A percentile compares a stretch with the other conserved stretches of the same genome.
These are phyloP conservation scores for Lachancea sp. DNA, from an alignment of 805 yeast species.

Conservation along the genomic window DNA sequence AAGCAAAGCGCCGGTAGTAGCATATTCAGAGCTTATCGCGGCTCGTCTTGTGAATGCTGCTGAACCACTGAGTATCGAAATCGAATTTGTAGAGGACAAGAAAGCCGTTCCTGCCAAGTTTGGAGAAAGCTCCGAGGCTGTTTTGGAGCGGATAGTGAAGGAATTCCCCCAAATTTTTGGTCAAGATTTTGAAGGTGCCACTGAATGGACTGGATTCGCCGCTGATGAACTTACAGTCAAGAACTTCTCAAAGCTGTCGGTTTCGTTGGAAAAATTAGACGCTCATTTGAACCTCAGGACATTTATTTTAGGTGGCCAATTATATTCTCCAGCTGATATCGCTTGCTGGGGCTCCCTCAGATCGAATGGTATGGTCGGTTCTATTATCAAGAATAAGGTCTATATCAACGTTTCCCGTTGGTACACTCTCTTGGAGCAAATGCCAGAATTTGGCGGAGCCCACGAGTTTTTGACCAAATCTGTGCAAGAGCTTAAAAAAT, in stretches of 20 bases:
- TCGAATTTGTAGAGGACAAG: slow-evolving; percentile 70
- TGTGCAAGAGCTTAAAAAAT: slow-evolving; percentile 65
- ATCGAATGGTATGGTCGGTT: slow-evolving; percentile 89
- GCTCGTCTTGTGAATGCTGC: slow-evolving; percentile 62
- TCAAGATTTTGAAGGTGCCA: slow-evolving; percentile 34
- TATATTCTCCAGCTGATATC: slow-evolving; percentile 70
- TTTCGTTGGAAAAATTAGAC: slow-evolving; percentile 73
- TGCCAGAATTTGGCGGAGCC: slow-evolving; percentile 60
- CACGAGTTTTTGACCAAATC: slow-evolving; percentile 63
- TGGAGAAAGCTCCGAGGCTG: slow-evolving; percentile 41
- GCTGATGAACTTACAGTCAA: slow-evolving; percentile 63
- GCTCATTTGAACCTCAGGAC: slow-evolving; percentile 80
- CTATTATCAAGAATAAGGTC: slow-evolving; percentile 77
- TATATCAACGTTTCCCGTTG: slow-evolving; percentile 88
- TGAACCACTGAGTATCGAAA: slow-evolving; percentile 45
- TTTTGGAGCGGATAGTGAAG: slow-evolving; percentile 45
- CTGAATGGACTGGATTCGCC: slow-evolving; percentile 64
- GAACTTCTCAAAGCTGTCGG: slow-evolving; percentile 81
- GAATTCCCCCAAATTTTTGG: slow-evolving; percentile 43
- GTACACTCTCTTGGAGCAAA: slow-evolving; percentile 72
- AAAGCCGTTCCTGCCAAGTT: slow-evolving; percentile 45
- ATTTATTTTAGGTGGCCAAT: slow-evolving; percentile 56
- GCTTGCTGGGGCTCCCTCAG: slow-evolving; percentile 91
- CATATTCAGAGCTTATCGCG: slow-evolving; percentile 73
- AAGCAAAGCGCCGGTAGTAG: slow-evolving; percentile 78